phyloP scores from a whole-genome alignment of 805 yeast genomes.

The Diddensiella transvaalensis region DNA sequence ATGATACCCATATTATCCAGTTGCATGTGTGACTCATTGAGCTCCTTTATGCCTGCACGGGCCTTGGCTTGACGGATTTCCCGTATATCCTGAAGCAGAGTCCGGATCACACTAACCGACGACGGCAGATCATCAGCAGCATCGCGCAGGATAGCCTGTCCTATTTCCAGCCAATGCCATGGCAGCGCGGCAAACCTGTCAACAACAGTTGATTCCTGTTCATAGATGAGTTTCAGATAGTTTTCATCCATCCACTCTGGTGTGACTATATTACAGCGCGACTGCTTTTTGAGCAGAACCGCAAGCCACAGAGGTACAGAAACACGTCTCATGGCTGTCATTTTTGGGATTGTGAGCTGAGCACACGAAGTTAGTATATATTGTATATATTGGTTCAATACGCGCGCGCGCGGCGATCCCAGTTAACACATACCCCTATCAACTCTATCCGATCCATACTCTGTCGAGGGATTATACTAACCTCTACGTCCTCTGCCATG shows the following conservation, averaged over 20 bases:
- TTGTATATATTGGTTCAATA: too few species aligned
- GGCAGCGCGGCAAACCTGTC: slow-evolving; percentile 63
- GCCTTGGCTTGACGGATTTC: slow-evolving; percentile 81
- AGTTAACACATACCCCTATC: slow-evolving; percentile 61
- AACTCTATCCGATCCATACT: slow-evolving; percentile 60
- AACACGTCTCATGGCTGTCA: slow-evolving; percentile 64
- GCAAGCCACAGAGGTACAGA: slow-evolving; percentile 88
- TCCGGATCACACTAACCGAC: slow-evolving; percentile 65
- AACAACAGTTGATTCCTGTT: slow-evolving; percentile 58
- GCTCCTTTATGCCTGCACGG: slow-evolving; percentile 67
- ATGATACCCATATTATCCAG: slow-evolving; percentile 75
- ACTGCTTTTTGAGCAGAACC: slow-evolving; percentile 73
- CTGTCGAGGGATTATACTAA: slow-evolving; percentile 77
- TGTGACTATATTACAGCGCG: slow-evolving; percentile 77
- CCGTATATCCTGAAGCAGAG: slow-evolving; percentile 73
- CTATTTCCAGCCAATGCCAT: slow-evolving; percentile 82
- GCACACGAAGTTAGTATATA: too few species aligned
- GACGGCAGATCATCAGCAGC: slow-evolving; percentile 80
- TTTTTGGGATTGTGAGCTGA: slow-evolving; percentile 39
- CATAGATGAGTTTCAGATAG: slow-evolving; percentile 53
- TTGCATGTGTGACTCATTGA: slow-evolving; percentile 80
- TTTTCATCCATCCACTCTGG: slow-evolving; percentile 76
- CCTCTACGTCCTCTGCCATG: slow-evolving; percentile 73
- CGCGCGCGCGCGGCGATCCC: too few species aligned
- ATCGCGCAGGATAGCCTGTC: slow-evolving; percentile 60